Evolutionary conservation across 768 basidiomycete species (phyloP).

Genomic region (Tubosaeta sp.): DNA sequence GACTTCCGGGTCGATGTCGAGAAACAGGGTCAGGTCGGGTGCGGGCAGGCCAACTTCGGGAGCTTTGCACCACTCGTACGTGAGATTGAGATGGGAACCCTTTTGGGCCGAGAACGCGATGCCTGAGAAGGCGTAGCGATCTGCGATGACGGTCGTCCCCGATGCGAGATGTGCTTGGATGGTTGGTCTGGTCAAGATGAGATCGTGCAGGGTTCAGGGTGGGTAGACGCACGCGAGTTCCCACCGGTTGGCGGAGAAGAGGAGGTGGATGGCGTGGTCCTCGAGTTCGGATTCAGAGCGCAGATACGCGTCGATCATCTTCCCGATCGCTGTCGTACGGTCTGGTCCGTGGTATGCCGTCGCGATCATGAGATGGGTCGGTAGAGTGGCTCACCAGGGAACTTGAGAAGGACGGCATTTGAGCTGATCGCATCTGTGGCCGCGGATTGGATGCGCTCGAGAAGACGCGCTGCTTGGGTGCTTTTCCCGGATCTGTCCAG

Average conservation of each 20-base stretch:
- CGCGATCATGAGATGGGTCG: neutral
- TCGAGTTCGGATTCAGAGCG: slow-evolving; percentile 81
- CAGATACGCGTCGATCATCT: slow-evolving; percentile 92
- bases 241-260: slow-evolving; percentile 98
- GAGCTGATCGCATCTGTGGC: neutral
- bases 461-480: slow-evolving; percentile 71
- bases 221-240: slow-evolving; percentile 68
- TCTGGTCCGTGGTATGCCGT: slow-evolving; percentile 44
- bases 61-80: slow-evolving; percentile 78
- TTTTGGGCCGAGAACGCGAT: slow-evolving; percentile 82
- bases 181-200: slow-evolving; percentile 38
- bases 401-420: slow-evolving; percentile 66
- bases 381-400: slow-evolving; percentile 65
- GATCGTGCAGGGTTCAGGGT: neutral
- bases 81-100: slow-evolving; percentile 36
- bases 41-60: slow-evolving; percentile 87
- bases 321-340: slow-evolving; percentile 84
- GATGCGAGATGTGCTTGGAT: slow-evolving; percentile 56
- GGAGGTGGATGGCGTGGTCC: slow-evolving; percentile 86
- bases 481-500: slow-evolving; percentile 95
- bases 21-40: slow-evolving; percentile 85
- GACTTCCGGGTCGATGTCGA: slow-evolving; percentile 70
- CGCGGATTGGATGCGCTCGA: slow-evolving; percentile 44
- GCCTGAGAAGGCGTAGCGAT: slow-evolving; percentile 96
- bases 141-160: slow-evolving; percentile 79